Evolutionary conservation across 257 asterid species (phyloP).

Genomic region (Jacaranda mimosifolia): DNA sequence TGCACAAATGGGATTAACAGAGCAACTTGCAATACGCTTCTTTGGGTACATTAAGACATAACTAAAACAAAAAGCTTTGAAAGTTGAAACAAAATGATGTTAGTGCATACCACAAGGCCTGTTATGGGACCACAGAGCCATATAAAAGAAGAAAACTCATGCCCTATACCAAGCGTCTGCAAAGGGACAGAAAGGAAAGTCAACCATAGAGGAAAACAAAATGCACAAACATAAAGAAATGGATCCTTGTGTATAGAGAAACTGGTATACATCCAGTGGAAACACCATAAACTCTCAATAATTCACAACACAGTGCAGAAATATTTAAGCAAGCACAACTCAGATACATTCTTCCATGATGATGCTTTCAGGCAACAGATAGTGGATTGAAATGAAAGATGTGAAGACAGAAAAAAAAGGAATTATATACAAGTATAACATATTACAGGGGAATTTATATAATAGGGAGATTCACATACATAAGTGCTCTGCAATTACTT

Average conservation of each 20-base stretch:
- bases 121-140: constrained; percentile 99
- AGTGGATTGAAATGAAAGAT: background rate
- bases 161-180: constrained; percentile 99
- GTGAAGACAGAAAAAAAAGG: background rate
- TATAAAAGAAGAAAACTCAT: constrained; percentile 95
- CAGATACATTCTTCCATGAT: constrained; percentile 7
- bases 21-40: constrained; percentile 32
- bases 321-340: constrained; percentile 15
- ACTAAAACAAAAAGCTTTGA: background rate
- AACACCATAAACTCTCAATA: background rate
- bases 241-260: background rate
- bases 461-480: background rate
- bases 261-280: constrained; percentile 8
- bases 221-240: constrained; percentile 11
- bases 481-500: background rate
- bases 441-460: background rate
- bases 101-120: constrained; percentile 89
- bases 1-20: constrained; percentile 20
- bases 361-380: constrained; percentile 23
- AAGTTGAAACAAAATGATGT: constrained; percentile 28
- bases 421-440: background rate
- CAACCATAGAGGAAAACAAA: constrained; percentile 29
- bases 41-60: constrained; percentile 22
- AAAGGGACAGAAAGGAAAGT: constrained; percentile 42
- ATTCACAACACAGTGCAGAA: constrained; percentile 5